Percentiles rank a stretch among this genome's conserved stretches.
phyloP scores from a whole-genome alignment of 352 stramenopile genomes.

The Pythium phragmitis region DNA sequence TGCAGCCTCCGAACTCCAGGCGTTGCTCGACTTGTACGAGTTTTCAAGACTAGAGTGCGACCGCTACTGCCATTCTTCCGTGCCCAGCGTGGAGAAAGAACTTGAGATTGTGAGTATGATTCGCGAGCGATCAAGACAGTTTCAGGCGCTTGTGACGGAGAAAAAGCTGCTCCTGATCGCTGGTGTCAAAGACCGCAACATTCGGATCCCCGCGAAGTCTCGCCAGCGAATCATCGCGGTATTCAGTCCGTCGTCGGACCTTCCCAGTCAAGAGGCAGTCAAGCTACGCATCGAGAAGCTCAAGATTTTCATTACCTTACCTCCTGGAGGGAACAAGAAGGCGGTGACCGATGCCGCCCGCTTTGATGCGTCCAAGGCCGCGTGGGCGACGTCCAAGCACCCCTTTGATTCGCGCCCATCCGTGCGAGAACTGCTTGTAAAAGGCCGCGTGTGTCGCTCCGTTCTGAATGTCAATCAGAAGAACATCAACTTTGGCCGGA shows the following conservation, averaged over 20 bases:
- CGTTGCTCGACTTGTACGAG: conserved; percentile 67
- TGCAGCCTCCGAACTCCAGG: conserved; percentile 35
- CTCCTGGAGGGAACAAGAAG: conserved; percentile 84
- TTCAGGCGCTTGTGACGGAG: conserved; percentile 66
- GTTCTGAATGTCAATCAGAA: conserved; percentile 92
- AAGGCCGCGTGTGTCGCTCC: conserved; percentile 81
- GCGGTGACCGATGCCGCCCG: conserved; percentile 55
- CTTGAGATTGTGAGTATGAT: conserved; percentile 80
- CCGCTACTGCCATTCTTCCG: conserved; percentile 59
- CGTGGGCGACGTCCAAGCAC: conserved; percentile 74
- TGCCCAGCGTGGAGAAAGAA: conserved; percentile 66
- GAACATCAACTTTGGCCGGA: conserved; percentile 91
- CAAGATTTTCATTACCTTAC: conserved; percentile 87
- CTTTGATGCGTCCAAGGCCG: conserved; percentile 55
- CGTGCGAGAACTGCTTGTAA: conserved; percentile 82
- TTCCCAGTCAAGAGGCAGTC: conserved; percentile 38
- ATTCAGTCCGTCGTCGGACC: conserved; percentile 57
- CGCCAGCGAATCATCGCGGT: conserved; percentile 77
- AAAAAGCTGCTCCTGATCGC: conserved; percentile 66
- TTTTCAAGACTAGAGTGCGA: conserved; percentile 71
- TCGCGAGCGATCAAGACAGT: conserved; percentile 62
- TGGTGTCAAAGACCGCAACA: conserved; percentile 71
- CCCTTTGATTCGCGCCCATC: conserved; percentile 77
- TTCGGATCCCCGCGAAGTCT: conserved; percentile 78
- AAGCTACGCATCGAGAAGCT: conserved; percentile 85